phyloP scores from a whole-genome alignment of 2,329 filamentous ascomycete species.

The Fusarium gaditjirri region DNA sequence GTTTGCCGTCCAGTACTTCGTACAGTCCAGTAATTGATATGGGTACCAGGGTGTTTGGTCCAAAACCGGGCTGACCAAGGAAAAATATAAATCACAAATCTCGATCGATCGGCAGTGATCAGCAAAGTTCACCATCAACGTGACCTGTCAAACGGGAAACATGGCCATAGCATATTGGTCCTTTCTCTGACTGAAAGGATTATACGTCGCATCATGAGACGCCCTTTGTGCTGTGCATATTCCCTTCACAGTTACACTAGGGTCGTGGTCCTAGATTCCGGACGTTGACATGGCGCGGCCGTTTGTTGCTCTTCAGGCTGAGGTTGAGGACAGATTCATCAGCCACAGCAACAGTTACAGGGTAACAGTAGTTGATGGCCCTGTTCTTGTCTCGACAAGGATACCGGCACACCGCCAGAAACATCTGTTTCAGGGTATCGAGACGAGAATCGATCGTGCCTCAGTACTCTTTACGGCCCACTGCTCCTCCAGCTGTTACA shows the following conservation, averaged over 20 bases:
- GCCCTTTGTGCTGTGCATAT: slow-evolving; percentile 1
- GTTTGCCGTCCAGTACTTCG: not conserved
- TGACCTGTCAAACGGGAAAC: slow-evolving; percentile 31
- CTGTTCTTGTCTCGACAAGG: slow-evolving; percentile 20
- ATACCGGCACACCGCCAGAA: slow-evolving; percentile 33
- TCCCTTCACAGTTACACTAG: slow-evolving; percentile 11
- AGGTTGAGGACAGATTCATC: not conserved
- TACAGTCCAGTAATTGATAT: not conserved
- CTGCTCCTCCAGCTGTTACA: not conserved
- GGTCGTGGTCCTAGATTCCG: slow-evolving; percentile 20
- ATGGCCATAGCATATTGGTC: slow-evolving; percentile 21
- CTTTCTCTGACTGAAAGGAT: slow-evolving; percentile 4
- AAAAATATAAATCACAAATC: slow-evolving; percentile 26
- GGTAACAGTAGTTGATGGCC: slow-evolving; percentile 9
- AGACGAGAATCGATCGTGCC: slow-evolving; percentile 11
- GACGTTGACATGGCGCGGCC: not conserved
- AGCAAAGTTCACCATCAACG: slow-evolving; percentile 13
- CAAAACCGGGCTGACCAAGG: slow-evolving; percentile 1
- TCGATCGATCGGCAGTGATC: slow-evolving; percentile 41
- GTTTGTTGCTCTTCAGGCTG: not conserved
- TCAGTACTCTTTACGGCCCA: not conserved
- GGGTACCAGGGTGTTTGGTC: slow-evolving; percentile 10
- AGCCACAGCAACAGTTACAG: slow-evolving; percentile 1
- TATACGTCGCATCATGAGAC: slow-evolving; percentile 27
- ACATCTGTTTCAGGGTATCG: slow-evolving; percentile 36